phyloP scores from a whole-genome alignment of 257 asterid genomes.

The Nicotiana otophora region DNA sequence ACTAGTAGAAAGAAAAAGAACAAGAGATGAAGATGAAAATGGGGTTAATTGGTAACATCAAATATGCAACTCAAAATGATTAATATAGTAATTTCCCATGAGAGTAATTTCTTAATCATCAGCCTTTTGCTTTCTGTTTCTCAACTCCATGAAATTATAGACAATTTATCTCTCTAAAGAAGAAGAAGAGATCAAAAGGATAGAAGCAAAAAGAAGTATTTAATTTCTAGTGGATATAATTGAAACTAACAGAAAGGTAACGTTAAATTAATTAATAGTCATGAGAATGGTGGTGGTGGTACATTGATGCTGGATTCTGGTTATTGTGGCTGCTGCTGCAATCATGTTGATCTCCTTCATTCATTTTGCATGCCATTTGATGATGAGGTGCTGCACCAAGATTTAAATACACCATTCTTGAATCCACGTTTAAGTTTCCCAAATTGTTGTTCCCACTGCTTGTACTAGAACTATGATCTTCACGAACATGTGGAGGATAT shows the following conservation, averaged over 20 bases:
- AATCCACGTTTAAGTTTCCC: constrained; percentile 43
- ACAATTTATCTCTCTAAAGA: background rate
- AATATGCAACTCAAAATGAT: background rate
- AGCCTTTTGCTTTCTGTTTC: background rate
- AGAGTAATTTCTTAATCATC: background rate
- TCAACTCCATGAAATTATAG: background rate
- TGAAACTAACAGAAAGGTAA: too few species aligned
- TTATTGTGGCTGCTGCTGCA: constrained; percentile 32
- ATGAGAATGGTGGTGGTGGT: constrained; percentile 36
- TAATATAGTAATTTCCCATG: background rate
- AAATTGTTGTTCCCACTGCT: constrained; percentile 29
- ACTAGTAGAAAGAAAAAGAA: background rate
- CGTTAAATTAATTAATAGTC: constrained; percentile 36
- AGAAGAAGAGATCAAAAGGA: background rate
- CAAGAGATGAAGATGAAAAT: background rate
- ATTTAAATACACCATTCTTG: constrained; percentile 72
- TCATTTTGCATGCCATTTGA: constrained; percentile 45
- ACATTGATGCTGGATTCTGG: constrained; percentile 47
- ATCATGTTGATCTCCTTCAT: constrained; percentile 38
- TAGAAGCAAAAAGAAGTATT: background rate
- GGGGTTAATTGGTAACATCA: background rate
- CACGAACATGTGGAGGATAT: constrained; percentile 56
- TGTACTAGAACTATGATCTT: constrained; percentile 37
- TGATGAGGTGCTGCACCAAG: constrained; percentile 39
- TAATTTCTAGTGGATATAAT: background rate